Evolutionary conservation across 768 basidiomycete species (phyloP).

Genomic region (Phylloporus arenicola): DNA sequence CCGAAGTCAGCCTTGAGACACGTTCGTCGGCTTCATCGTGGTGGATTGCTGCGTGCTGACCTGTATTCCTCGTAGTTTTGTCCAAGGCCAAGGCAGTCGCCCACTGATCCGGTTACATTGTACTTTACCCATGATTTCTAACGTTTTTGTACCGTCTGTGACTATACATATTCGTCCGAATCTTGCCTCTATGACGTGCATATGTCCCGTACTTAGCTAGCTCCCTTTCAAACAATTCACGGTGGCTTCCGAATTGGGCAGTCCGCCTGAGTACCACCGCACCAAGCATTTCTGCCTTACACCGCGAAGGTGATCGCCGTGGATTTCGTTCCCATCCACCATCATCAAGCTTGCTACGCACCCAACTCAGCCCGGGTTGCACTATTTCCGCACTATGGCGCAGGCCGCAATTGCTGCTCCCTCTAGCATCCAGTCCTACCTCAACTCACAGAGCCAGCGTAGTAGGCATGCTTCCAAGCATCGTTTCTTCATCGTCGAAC

Average conservation of each 20-base stretch:
- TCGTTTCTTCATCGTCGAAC: slow-evolving; percentile 64
- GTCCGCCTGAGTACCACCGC: slow-evolving; percentile 12
- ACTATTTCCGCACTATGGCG: slow-evolving; percentile 18
- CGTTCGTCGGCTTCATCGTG: slow-evolving; percentile 40
- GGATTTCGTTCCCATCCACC: slow-evolving; percentile 20
- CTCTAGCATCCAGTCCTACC: slow-evolving; percentile 22
- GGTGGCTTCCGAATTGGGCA: slow-evolving; percentile 25
- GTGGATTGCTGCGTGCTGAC: slow-evolving; percentile 4
- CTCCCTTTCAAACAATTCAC: not conserved
- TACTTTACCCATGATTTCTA: slow-evolving; percentile 2
- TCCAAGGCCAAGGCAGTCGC: slow-evolving; percentile 11
- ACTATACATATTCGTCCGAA: slow-evolving; percentile 7
- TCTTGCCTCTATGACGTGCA: too few relatives aligned
- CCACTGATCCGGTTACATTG: slow-evolving; percentile 15
- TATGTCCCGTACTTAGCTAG: too few relatives aligned
- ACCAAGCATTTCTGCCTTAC: slow-evolving; percentile 17
- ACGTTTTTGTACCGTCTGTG: slow-evolving; percentile 9
- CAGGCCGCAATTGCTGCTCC: slow-evolving; percentile 23
- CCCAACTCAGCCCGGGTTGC: slow-evolving; percentile 5
- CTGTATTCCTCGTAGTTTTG: slow-evolving; percentile 7
- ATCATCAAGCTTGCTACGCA: slow-evolving; percentile 5
- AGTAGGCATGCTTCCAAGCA: slow-evolving; percentile 41
- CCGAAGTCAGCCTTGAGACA: slow-evolving; percentile 65
- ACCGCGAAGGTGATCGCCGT: slow-evolving; percentile 25
- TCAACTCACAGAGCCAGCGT: slow-evolving; percentile 33